Base-by-base conservation (phyloP, 176 grass and related monocot genomes). In the Eragrostis curvula region DNA sequence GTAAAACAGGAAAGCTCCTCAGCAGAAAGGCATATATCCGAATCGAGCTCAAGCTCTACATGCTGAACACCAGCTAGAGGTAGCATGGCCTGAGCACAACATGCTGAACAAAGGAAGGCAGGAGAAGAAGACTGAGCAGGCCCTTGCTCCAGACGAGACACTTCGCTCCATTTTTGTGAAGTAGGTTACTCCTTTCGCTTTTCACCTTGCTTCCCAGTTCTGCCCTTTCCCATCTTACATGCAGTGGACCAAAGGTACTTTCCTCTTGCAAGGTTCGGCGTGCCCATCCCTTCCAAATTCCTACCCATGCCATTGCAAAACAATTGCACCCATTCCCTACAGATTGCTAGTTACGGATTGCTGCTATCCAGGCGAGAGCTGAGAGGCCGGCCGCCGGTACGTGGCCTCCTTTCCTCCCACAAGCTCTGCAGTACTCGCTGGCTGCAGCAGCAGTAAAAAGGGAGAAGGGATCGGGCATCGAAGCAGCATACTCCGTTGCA, bases 251-350 rank as follows among this genome's bases (percentile, higher is more conserved):
- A 83, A 86, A 79, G 74, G 24, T 17, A 69, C 79, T 79, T 83
- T 72, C 16, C 61, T 47, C 61, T 47, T 46, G 73, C 20, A 49
- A 79, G 23, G 50, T 66, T 78, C 68, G 50, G 46, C 86, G 39
- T 42, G 17, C 43, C 83, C 83, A 78, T 85, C 73, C 70, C 75
- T 81, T 81, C 87, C 39, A 61, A 70, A 75, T 36, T 78, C 72
- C 73, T 41, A 55, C 74, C 64, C 83, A 61, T 77, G 17, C 72
- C 40, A 57, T 61, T 57, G 88, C 88, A 82, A 88, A 71, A 77
- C 18, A 81, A 81, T 53, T 70, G 83, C 68, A 62, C 84, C 81
- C 61, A 66, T 51, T 75, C 61, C 61, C 73, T 82, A 85, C 74
- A 70, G 56, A 63, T 88, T 65, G 77, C 82, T 78, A 85, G 85